phyloP scores from a whole-genome alignment of 2,329 filamentous ascomycete species.

The Decorospora gaudefroyi region DNA sequence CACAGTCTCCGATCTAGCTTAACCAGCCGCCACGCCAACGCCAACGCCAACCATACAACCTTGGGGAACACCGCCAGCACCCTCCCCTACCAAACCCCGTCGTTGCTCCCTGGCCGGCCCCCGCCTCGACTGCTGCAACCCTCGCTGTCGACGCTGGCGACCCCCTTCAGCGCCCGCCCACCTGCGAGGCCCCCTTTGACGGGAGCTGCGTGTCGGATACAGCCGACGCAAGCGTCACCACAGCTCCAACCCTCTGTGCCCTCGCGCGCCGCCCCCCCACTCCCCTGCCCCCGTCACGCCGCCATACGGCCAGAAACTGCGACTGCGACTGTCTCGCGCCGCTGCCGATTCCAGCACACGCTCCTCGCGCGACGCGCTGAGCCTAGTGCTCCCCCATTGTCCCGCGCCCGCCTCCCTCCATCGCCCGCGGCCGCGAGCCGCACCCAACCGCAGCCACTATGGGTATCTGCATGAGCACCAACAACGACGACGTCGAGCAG shows the following conservation, averaged over 20 bases:
- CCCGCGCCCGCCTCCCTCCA: constrained; percentile 17
- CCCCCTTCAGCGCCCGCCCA: constrained; percentile 12
- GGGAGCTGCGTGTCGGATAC: constrained; percentile 23
- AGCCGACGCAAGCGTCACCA: constrained; percentile 32
- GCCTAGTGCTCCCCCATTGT: constrained; percentile 27
- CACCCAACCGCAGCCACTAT: constrained; percentile 59
- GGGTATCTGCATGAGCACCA: constrained; percentile 92
- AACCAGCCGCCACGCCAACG: constrained; percentile 11
- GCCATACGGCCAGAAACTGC: constrained; percentile 22
- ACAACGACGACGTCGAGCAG: constrained; percentile 83
- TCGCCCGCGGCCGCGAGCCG: constrained; percentile 40
- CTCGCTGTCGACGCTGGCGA: constrained; percentile 20
- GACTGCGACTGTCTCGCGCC: constrained; percentile 28
- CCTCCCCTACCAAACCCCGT: constrained; percentile 6
- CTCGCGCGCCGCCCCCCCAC: constrained; percentile 18
- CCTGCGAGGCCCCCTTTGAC: constrained; percentile 23
- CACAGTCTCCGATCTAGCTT: constrained; percentile 15
- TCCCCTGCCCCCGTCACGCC: constrained; percentile 29
- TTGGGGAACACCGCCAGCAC: constrained; percentile 16
- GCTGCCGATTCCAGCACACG: constrained; percentile 13
- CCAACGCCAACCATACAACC: constrained; percentile 15
- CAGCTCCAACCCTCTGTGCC: too few relatives aligned
- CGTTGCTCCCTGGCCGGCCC: constrained; percentile 6
- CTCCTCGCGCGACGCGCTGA: constrained; percentile 38
- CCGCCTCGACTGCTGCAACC: constrained; percentile 12